Evolutionary conservation across 257 asterid genomes (phyloP).

Genomic region (Solanum stenotomum): DNA sequence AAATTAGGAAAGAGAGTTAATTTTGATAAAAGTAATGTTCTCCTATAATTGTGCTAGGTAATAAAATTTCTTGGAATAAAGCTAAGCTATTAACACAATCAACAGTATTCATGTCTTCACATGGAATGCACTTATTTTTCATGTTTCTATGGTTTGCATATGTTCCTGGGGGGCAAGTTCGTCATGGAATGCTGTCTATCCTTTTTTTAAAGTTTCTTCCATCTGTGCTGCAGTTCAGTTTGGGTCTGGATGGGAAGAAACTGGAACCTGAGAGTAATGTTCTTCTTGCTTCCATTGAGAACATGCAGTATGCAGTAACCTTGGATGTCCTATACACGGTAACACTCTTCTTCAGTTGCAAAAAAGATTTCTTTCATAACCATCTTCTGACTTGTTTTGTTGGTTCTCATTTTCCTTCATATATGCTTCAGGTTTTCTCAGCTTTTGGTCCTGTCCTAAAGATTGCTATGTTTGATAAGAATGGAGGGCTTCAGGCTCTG

Average conservation of each 20-base stretch:
- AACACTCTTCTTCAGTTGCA: conserved; percentile 2
- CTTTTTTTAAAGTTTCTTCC: not conserved
- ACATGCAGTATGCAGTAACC: conserved; percentile 98
- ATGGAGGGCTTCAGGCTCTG: conserved; percentile 86
- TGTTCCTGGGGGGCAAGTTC: not conserved
- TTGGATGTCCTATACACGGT: conserved; percentile 86
- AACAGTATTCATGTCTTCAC: not conserved
- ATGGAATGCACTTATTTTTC: not conserved
- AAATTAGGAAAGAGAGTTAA: not conserved
- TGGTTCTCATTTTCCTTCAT: conserved; percentile 1
- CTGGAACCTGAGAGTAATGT: conserved; percentile 95
- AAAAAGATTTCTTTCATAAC: not conserved
- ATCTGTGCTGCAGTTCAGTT: conserved; percentile 44
- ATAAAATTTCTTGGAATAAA: not conserved
- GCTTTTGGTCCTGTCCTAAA: conserved; percentile 81
- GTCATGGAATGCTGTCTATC: not conserved
- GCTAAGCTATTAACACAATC: not conserved
- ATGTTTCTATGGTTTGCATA: not conserved
- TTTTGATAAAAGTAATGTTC: not conserved
- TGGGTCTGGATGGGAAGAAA: conserved; percentile 83
- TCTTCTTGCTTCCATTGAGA: conserved; percentile 93
- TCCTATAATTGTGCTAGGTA: not conserved
- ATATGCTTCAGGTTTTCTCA: conserved; percentile 48
- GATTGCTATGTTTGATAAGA: conserved; percentile 90
- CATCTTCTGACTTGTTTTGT: not conserved